phyloP scores from a whole-genome alignment of 1,284 basidiomycete genomes.

The Binderoboletus segoi region DNA sequence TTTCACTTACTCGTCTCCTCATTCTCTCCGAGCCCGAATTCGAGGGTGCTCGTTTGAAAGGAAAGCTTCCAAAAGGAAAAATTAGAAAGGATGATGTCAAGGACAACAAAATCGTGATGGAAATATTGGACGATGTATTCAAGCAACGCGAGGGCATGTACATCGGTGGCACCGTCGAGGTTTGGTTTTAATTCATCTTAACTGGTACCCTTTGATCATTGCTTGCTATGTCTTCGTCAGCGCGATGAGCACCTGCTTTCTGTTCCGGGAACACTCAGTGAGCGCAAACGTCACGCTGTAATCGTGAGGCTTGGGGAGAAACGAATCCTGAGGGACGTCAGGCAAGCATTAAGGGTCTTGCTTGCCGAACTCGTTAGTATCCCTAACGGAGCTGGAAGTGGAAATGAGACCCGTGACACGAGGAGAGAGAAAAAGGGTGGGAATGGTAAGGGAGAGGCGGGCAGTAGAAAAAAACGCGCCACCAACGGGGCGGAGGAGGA shows the following conservation, averaged over 20 bases:
- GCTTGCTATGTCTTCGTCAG: conserved; percentile 29
- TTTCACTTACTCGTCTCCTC: conserved; percentile 76
- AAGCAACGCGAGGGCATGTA: conserved; percentile 57
- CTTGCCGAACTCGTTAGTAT: conserved; percentile 8
- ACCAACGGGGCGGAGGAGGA: background rate
- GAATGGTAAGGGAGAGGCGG: background rate
- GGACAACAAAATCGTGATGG: conserved; percentile 51
- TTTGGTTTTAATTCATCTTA: conserved; percentile 6
- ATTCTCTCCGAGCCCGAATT: conserved; percentile 64
- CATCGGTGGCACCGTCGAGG: conserved; percentile 27
- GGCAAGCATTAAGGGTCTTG: conserved; percentile 32
- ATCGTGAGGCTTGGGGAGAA: conserved; percentile 84
- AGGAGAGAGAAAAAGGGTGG: background rate
- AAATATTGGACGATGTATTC: conserved; percentile 52
- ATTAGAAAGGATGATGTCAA: conserved; percentile 13
- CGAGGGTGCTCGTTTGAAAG: conserved; percentile 62
- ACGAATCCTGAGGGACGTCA: conserved; percentile 54
- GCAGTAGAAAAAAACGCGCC: conserved; percentile 20
- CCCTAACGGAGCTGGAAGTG: background rate
- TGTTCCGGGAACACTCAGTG: conserved; percentile 32
- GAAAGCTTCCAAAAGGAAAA: conserved; percentile 79
- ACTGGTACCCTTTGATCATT: background rate
- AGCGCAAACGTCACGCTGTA: conserved; percentile 63
- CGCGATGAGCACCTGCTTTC: conserved; percentile 56
- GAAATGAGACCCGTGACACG: background rate